Conservation (phyloP, 176 grass and related monocot species). For the Avena insularis region DNA sequence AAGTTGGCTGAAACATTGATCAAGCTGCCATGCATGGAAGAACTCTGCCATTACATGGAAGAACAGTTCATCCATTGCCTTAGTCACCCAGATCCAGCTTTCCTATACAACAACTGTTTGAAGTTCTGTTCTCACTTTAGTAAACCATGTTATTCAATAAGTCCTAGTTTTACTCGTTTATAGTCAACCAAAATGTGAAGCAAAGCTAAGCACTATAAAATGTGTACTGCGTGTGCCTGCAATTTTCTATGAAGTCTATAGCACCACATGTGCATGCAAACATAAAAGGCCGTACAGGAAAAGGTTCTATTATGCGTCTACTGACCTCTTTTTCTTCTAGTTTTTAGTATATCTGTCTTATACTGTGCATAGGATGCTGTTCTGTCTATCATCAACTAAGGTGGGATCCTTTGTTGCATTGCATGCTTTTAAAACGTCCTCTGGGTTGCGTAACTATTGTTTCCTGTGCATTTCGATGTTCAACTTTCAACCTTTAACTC, state of each 20-base stretch:
- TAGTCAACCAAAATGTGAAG: constrained; percentile 24
- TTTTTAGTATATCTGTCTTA: neutral
- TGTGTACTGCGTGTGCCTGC: neutral
- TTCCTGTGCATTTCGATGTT: constrained; percentile 1
- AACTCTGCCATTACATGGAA: neutral
- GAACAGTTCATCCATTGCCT: neutral
- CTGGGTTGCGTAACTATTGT: constrained; percentile 3
- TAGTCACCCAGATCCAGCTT: neutral
- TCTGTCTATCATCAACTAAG: neutral
- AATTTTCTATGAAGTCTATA: neutral
- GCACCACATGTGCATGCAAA: neutral
- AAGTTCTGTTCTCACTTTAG: neutral
- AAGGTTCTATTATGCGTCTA: neutral
- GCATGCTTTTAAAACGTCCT: constrained; percentile 1
- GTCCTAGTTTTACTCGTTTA: constrained; percentile 7
- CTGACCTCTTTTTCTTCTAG: constrained; percentile 1
- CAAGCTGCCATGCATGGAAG: neutral
- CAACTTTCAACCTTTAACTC: neutral
- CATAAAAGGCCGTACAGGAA: neutral
- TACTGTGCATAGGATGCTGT: neutral
- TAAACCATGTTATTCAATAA: neutral
- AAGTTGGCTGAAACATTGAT: constrained; percentile 11
- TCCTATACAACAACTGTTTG: neutral
- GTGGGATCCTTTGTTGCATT: neutral
- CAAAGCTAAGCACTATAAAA: constrained; percentile 1